These are phyloP conservation scores for Beta corolliflora DNA, from an alignment of 179 eudicot genomes.

Conservation along the genomic window DNA sequence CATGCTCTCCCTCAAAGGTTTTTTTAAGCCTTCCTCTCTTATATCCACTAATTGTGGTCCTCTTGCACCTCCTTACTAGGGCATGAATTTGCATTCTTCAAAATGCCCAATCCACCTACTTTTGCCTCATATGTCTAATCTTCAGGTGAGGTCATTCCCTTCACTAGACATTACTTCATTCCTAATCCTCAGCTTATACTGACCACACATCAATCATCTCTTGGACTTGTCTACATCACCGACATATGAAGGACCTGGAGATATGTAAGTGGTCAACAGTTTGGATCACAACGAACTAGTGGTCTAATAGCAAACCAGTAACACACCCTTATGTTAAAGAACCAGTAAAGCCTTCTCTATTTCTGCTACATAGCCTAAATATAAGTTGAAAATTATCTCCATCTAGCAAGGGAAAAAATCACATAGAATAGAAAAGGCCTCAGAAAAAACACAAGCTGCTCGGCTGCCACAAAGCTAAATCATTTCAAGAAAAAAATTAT, in stretches of 20 bases:
- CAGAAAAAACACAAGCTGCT: not conserved
- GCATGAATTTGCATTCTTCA: not conserved
- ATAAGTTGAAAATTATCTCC: not conserved
- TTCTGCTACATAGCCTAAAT: not conserved
- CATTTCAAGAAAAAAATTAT: not conserved
- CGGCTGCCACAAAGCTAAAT: not conserved
- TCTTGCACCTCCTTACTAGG: not conserved
- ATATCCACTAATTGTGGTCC: not conserved
- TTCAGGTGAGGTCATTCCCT: not conserved
- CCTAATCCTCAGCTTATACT: too few species aligned
- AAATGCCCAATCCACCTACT: not conserved
- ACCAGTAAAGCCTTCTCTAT: not conserved
- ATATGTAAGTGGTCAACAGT: not conserved
- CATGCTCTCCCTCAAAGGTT: not conserved
- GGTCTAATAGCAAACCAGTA: not conserved
- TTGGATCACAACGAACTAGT: not conserved
- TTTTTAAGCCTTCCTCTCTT: not conserved
- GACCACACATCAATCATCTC: not conserved
- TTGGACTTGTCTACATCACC: not conserved
- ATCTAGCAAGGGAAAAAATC: not conserved
- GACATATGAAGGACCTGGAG: not conserved
- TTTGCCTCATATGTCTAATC: not conserved
- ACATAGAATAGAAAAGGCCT: not conserved
- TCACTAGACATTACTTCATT: not conserved
- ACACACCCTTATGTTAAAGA: not conserved